phyloP scores from a whole-genome alignment of 2,329 filamentous ascomycete genomes.

The Stromatinia cepivora region DNA sequence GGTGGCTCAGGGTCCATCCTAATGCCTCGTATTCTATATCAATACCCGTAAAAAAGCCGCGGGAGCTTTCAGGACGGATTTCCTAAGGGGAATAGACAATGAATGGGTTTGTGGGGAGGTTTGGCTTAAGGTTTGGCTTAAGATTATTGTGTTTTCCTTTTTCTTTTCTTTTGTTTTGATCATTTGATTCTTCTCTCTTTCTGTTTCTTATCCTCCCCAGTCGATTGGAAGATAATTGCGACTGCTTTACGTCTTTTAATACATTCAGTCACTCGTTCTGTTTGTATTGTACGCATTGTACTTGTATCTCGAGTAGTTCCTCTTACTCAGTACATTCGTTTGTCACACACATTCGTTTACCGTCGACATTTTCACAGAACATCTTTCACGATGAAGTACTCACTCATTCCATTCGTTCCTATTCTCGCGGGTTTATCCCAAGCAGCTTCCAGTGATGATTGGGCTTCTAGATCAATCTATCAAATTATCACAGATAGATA shows the following conservation, averaged over 20 bases:
- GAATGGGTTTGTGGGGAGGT: not conserved
- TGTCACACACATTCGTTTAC: slow-evolving; percentile 4
- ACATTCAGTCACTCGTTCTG: slow-evolving; percentile 8
- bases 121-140: not conserved
- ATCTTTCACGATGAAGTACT: slow-evolving; percentile 19
- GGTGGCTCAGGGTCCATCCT: slow-evolving; percentile 9
- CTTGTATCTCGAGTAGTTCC: slow-evolving; percentile 1
- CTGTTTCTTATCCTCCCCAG: not conserved
- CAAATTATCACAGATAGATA: slow-evolving; percentile 42
- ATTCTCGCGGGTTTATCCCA: slow-evolving; percentile 11
- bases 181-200: not conserved
- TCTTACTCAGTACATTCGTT: slow-evolving; percentile 7
- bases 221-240: not conserved
- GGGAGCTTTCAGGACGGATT: not conserved
- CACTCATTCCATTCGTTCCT: slow-evolving; percentile 12
- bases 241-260: not conserved
- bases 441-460: slow-evolving; percentile 19
- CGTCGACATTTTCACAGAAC: not conserved
- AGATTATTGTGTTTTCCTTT: not conserved
- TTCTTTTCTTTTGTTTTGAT: not conserved
- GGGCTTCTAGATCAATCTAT: slow-evolving; percentile 20
- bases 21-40: slow-evolving; percentile 7
- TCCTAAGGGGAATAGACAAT: not conserved
- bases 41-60: not conserved
- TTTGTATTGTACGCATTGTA: slow-evolving; percentile 5